Percentiles rank a stretch among this genome's conserved stretches.
Conservation (phyloP, 1,139 yeast species). For the Kluyveromyces marxianus region DNA sequence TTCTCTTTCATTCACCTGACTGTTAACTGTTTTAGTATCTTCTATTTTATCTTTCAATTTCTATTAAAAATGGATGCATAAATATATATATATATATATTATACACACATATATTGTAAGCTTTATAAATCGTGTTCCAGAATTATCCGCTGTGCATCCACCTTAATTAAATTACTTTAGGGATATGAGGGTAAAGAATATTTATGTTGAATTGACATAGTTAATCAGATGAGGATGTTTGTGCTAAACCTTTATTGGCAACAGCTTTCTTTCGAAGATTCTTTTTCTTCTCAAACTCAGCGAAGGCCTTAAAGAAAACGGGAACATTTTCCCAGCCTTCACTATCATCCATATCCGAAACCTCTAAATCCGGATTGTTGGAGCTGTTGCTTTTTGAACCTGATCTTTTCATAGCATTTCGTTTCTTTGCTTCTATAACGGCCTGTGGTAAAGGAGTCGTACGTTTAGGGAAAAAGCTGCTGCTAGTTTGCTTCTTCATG, state of each 20-base stretch:
- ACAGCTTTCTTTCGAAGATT: conserved; percentile 33
- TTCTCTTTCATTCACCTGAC: background rate
- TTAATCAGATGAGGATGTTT: too few species aligned
- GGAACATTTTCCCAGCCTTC: conserved; percentile 68
- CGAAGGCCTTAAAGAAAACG: conserved; percentile 69
- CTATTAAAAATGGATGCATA: too few species aligned
- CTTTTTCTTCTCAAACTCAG: conserved; percentile 67
- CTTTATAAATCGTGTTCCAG: too few species aligned
- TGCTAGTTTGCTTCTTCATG: conserved; percentile 21
- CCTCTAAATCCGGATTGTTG: conserved; percentile 17
- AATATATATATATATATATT: too few species aligned
- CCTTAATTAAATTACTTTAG: too few species aligned
- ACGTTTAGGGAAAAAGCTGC: conserved; percentile 29
- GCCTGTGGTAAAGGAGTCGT: conserved; percentile 27
- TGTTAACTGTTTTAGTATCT: too few species aligned
- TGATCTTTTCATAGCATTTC: conserved; percentile 10
- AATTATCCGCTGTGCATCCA: too few species aligned
- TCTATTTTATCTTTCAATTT: too few species aligned
- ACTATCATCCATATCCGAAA: conserved; percentile 33
- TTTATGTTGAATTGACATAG: too few species aligned
- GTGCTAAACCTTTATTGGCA: too few species aligned
- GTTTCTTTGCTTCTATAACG: conserved; percentile 27
- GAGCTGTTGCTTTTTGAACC: conserved; percentile 8
- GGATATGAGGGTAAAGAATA: too few species aligned
- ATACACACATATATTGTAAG: too few species aligned